Evolutionary conservation across 1,139 yeast genomes (phyloP), one percentile per base, ranked within the genome.

Genomic region (Candida tropicalis): DNA sequence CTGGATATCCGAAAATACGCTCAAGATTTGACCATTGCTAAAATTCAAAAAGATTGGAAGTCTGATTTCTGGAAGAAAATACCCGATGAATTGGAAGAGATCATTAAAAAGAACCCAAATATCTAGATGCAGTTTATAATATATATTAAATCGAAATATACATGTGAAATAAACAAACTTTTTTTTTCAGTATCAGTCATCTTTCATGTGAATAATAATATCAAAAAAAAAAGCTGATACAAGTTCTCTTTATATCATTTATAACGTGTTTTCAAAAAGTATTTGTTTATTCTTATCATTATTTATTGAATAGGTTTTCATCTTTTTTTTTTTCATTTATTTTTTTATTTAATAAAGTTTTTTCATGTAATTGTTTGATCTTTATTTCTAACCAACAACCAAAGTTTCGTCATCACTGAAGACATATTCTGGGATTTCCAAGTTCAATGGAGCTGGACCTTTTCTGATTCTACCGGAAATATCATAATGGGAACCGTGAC

Each of bases 401-500:
- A 88, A 85, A 56, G 87, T 84, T 63, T 82, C 88, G 47, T 81
- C 88, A 53, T 81, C 87, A 52, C 82, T 69, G 67, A 95, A 87
- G 59, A 83, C 89, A 68, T 95, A 95, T 58, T 81, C 79, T 60
- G 99, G 99, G 59, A 95, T 81, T 79, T 93, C 99, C 78, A 95
- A 82, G 81, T 93, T 93, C 72, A 90, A 82, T 66, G 99, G 99
- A 68, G 99, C 99, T 62, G 99, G 99, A 59, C 99, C 99, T 78
- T 84, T 93, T 85, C 99, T 89, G 70, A 95, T 93, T 85, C 99
- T 93, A 70, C 99, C 99, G 53, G 98, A 86, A 76, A 95, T 95
- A 77, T 95, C 99, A 76, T 95, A 95, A 74, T 95, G 99, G 68
- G 99, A 93, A 82, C 99, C 99, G 79, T 95, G 99, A 79, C 99